Evolutionary conservation across 768 basidiomycete species (phyloP).

Genomic region (Porpolomopsis calyptriformis): DNA sequence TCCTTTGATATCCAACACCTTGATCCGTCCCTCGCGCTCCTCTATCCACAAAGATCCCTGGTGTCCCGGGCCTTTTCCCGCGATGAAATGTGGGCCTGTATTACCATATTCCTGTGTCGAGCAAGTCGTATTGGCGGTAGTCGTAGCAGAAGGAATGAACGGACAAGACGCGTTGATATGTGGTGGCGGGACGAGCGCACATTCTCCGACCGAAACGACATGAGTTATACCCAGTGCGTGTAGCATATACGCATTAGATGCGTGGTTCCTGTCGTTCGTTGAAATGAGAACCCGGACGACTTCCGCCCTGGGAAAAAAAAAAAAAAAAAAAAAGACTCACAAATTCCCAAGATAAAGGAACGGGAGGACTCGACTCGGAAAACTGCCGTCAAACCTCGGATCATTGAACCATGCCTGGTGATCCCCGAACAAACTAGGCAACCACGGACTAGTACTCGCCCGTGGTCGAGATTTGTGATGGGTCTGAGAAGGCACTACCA

Average conservation of each 20-base stretch:
- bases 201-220: slow-evolving; percentile 94
- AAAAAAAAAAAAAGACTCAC: slow-evolving; percentile 39
- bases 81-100: slow-evolving; percentile 32
- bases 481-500: slow-evolving; percentile 21
- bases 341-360: slow-evolving; percentile 92
- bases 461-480: slow-evolving; percentile 44
- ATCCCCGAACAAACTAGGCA: slow-evolving; percentile 52
- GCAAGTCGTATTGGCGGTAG: too few species aligned
- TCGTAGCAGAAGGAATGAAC: slow-evolving; percentile 9
- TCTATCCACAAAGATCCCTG: slow-evolving; percentile 81
- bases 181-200: slow-evolving; percentile 75
- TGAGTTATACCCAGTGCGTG: slow-evolving; percentile 93
- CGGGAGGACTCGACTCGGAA: slow-evolving; percentile 86
- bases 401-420: slow-evolving; percentile 95
- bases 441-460: slow-evolving; percentile 58
- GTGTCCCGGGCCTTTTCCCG: slow-evolving; percentile 36
- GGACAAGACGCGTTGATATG: slow-evolving; percentile 21
- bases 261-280: slow-evolving; percentile 63
- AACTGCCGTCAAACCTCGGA: slow-evolving; percentile 86
- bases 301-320: neutral
- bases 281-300: neutral
- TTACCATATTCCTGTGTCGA: too few species aligned
- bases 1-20: slow-evolving; percentile 84
- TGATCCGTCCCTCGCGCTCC: slow-evolving; percentile 80
- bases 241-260: slow-evolving; percentile 90